phyloP scores from a whole-genome alignment of 352 stramenopile species.

The Globisporangium polare region DNA sequence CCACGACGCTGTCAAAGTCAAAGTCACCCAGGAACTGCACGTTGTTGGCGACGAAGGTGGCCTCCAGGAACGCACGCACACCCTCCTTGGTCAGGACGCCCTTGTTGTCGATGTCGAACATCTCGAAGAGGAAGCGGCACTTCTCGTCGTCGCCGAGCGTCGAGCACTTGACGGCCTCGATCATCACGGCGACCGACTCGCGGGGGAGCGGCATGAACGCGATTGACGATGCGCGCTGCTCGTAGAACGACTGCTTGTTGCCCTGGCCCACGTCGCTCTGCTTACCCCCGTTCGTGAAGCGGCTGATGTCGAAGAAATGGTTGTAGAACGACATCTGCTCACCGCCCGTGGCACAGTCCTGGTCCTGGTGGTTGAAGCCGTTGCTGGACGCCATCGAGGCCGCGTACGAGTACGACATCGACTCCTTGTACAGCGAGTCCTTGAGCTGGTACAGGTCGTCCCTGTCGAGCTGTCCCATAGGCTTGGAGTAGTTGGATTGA shows the following conservation, averaged over 20 bases:
- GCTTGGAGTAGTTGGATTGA: slow-evolving; percentile 17
- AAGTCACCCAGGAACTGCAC: slow-evolving; percentile 51
- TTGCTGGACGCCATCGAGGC: slow-evolving; percentile 6
- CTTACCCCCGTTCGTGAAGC: slow-evolving; percentile 14
- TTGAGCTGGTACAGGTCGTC: slow-evolving; percentile 37
- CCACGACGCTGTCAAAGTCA: slow-evolving; percentile 40
- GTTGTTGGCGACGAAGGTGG: slow-evolving; percentile 47
- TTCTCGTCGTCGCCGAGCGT: slow-evolving; percentile 46
- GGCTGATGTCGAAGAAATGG: slow-evolving; percentile 32
- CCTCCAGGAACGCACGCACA: slow-evolving; percentile 54
- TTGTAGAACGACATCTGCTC: slow-evolving; percentile 34
- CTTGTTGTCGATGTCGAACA: slow-evolving; percentile 48
- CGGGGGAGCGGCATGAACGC: slow-evolving; percentile 38
- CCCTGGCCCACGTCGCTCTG: not conserved
- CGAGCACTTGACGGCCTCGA: slow-evolving; percentile 55
- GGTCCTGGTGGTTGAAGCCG: slow-evolving; percentile 3
- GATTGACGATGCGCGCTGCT: slow-evolving; percentile 16
- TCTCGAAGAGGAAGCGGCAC: slow-evolving; percentile 60
- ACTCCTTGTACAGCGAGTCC: slow-evolving; percentile 33
- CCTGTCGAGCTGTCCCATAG: slow-evolving; percentile 22
- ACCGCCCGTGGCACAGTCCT: slow-evolving; percentile 16
- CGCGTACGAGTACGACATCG: slow-evolving; percentile 16
- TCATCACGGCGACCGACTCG: slow-evolving; percentile 49
- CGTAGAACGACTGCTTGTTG: slow-evolving; percentile 10
- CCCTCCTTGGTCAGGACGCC: slow-evolving; percentile 45